phyloP scores from a whole-genome alignment of 768 basidiomycete genomes.

The Tulasnella sp. region DNA sequence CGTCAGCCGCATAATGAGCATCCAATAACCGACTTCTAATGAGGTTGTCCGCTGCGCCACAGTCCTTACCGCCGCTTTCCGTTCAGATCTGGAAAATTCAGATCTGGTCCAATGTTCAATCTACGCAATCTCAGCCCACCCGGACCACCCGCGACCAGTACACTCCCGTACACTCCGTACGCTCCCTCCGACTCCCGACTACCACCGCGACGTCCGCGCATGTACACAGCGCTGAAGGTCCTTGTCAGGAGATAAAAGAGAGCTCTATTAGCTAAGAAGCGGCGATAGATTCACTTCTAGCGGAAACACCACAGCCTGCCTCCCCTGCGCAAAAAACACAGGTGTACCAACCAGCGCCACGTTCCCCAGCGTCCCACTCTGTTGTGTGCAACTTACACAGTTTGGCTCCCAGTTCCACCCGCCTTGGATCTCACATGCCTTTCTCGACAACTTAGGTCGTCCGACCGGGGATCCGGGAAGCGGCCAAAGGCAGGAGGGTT shows the following conservation, averaged over 20 bases:
- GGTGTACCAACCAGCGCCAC: constrained; percentile 4
- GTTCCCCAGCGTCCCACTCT: constrained; percentile 6
- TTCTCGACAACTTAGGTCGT: background rate
- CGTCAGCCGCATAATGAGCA: background rate
- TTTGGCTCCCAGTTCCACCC: constrained; percentile 7
- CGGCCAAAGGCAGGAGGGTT: constrained; percentile 19
- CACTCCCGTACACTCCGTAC: background rate
- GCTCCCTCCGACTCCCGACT: background rate
- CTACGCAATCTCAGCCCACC: background rate
- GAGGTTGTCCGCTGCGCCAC: background rate
- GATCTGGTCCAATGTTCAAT: constrained; percentile 3
- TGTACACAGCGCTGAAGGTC: background rate
- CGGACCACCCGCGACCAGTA: background rate
- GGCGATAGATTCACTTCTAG: constrained; percentile 15
- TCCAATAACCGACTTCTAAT: background rate
- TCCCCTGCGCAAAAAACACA: constrained; percentile 27
- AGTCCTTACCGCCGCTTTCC: constrained; percentile 14
- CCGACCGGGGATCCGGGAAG: background rate
- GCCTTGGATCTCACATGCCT: constrained; percentile 13
- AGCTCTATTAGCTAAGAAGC: constrained; percentile 19
- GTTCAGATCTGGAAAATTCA: constrained; percentile 13
- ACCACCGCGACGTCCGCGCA: background rate
- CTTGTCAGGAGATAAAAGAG: constrained; percentile 11
- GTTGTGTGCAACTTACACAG: constrained; percentile 26
- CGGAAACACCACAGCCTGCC: constrained; percentile 6